Evolutionary conservation across 768 basidiomycete species (phyloP), one percentile per base, ranked within the genome.

Genomic region (Clitopilus passeckerianus): DNA sequence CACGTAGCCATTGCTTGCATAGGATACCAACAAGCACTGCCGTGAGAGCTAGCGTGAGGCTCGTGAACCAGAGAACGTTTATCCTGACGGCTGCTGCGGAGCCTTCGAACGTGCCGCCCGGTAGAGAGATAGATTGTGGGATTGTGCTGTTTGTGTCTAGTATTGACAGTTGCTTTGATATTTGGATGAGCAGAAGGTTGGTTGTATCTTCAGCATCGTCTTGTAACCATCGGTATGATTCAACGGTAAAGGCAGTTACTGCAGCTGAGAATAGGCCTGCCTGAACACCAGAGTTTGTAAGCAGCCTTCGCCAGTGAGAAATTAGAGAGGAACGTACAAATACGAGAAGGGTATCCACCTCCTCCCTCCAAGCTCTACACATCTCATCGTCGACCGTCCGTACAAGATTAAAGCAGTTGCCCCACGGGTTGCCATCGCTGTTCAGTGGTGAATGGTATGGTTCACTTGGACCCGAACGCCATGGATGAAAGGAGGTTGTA

Each of bases 361-460:
- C 66, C 33, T 67, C 68, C 54, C 66, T 63, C 68, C 68, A 68
- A 14, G 59, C 63, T 12, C 60, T 56, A 34, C 63, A 60, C 63
- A 63, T 64, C 16, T 63, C 65, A 20, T 66, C 58, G 52, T 70
- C 69, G 54, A 63, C 62, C 23, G 63, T 59, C 10, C 61, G 53
- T 8, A 63, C 62, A 1, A 66, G 50, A 5, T 60, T 55, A 41
- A 55, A 59, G 33, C 63, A 66, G 44, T 64, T 59, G 27, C 64
- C 64, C 66, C 68, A 69, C 34, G 64, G 63, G 34, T 66, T 54
- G 4, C 61, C 61, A 23, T 59, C 44, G n/a, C 43, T 52, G 10
- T 58, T 58, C 58, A 52, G 60, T 41, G n/a, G 61, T 50, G 24
- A 53, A 35, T 15, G 65, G 62, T 54, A 58, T 34, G 61, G 61